Evolutionary conservation across 768 basidiomycete species (phyloP), one percentile per base, ranked within the genome.

Genomic region (Leccinum uliginosum): DNA sequence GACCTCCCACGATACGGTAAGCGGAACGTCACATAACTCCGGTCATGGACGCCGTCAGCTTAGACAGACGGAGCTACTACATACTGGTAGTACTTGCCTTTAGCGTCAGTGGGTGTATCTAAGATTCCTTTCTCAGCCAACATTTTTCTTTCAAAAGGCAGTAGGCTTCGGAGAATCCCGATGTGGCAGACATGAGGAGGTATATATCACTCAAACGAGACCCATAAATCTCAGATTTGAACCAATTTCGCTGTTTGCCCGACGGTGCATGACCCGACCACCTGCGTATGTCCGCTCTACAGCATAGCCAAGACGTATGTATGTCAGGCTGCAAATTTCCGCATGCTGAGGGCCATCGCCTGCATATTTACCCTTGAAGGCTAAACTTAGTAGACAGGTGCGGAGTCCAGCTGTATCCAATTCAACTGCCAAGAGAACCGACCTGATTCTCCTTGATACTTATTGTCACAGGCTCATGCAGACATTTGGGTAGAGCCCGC

Each of bases 221-320:
- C 53, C 53, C 46, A 62, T 57, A 52, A 73, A 70, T 69, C 67
- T 72, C 50, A 72, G 71, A 71, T 70, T 67, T 38, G 45, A 51
- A 19, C 48, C 59, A 51, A 59, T 54, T 63, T 60, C 56, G 53
- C 50, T 45, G 30, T 47, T 30, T 48, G 52, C 43, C 49, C 26
- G 48, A 58, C 54, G 34, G 45, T 58, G 59, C 12, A 17, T 47
- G 46, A 47, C 19, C 48, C 48, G 6, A 49, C 50, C 50, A 50
- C 47, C 30, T 19, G 30, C 21, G 30, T 32, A 32, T 49, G 38
- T 15, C 46, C 54, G 46, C 55, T 47, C 53, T 57, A 29, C 53
- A 40, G 56, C 19, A 61, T 61, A 53, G 47, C 45, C 32, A 14
- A 54, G 32, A 51, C 38, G 40, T 45, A 27, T 17, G 32, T 14